Base-by-base conservation (phyloP, 1,139 yeast species). In the Taphrina deformans region DNA sequence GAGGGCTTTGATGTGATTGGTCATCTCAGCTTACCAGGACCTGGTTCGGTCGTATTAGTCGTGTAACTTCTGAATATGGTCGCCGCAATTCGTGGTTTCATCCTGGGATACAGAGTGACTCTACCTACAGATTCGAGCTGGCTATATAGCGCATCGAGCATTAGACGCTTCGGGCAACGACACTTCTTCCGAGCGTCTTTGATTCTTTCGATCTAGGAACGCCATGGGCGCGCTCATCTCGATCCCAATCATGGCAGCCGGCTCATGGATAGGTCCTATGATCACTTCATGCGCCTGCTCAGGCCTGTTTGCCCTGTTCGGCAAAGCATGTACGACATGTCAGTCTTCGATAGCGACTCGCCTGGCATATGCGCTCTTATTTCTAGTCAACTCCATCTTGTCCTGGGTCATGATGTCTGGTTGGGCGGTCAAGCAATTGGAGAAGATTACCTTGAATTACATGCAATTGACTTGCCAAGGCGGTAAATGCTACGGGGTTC, bases 351-450 rank as follows among this genome's bases (percentile, higher is more conserved):
- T 91, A 31, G 86, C 87, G 45, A 86, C 92, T 6, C 83, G 99
- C 73, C 79, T 92, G 38, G 83, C 91, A 60, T 93, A 93, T 75
- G 99, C 99, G 12, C 72, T 87, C 33, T 78, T 92, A 55, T 84
- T 95, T 67, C 78, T 91, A 51, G 70, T 89, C 50, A 92, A 92
- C 78, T 88, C 96, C 33, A 79, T 91, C 24, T 69, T 93, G 33
- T 89, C 98, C 14, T 93, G 99, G 99, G 79, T 90, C 5, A 89
- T 90, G 77, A 82, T 95, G 68, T 86, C 96, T 24, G 92, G 91
- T 69, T 88, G 89, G 76, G 85, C 95, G 1, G 82, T 88, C 31
- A 82, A 84, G 67, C 84, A 89, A 76, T 83, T 93, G 10, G 96
- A 89, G 69, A 82, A 83, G 68, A 81, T 93, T 9, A 81, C 91